These are phyloP conservation scores for Cladorrhinum sp. DNA, from an alignment of 2,329 filamentous ascomycete genomes.

Conservation along the genomic window DNA sequence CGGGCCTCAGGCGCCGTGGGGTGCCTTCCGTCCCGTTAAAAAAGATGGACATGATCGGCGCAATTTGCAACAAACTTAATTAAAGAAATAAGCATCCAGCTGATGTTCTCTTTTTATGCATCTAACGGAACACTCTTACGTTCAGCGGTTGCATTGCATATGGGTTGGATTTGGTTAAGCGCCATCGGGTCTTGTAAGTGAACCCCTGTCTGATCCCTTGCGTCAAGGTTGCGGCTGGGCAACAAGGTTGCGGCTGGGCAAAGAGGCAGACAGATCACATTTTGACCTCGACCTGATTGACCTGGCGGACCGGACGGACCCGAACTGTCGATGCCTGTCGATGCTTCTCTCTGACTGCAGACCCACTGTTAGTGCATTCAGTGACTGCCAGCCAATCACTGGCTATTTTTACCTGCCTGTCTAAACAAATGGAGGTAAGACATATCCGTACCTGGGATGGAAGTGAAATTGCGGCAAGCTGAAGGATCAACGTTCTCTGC, in stretches of 20 bases:
- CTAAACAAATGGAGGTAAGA: neutral
- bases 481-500: neutral
- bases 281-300: too few species aligned
- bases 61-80: too few species aligned
- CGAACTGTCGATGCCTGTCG: neutral
- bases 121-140: neutral
- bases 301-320: too few species aligned
- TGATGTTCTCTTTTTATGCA: neutral
- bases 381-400: too few species aligned
- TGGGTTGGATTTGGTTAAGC: neutral
- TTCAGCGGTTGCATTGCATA: too few species aligned
- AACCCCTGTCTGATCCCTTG: too few species aligned
- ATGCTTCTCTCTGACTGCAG: neutral
- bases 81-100: neutral
- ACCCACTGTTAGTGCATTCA: neutral
- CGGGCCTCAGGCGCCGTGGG: neutral
- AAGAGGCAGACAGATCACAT: neutral
- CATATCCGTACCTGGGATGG: neutral
- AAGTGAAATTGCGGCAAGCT: neutral
- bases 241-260: too few species aligned
- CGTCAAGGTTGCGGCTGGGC: too few species aligned
- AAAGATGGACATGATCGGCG: neutral
- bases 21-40: neutral
- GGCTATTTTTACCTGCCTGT: too few species aligned
- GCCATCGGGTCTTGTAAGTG: neutral